These are phyloP conservation scores for Ustanciosporium gigantosporum DNA, from an alignment of 1,284 basidiomycete species.

Conservation along the genomic window DNA sequence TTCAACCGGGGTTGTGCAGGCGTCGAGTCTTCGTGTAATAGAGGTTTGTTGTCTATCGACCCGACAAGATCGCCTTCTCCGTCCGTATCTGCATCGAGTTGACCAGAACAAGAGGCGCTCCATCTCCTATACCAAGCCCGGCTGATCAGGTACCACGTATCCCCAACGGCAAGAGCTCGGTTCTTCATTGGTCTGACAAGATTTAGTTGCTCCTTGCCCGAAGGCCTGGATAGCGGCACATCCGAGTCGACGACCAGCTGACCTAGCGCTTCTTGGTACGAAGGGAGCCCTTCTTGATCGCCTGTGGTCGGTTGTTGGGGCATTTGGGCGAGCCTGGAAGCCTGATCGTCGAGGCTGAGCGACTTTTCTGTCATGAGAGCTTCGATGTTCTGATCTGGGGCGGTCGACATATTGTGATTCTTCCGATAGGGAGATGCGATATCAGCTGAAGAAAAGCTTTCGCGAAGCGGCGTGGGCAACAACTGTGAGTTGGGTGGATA, in stretches of 20 bases:
- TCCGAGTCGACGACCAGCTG: not conserved
- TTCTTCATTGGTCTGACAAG: conserved; percentile 34
- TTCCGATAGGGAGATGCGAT: not conserved
- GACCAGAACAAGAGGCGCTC: conserved; percentile 71
- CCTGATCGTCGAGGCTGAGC: conserved; percentile 27
- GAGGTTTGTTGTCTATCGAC: conserved; percentile 72
- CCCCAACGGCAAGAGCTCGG: conserved; percentile 66
- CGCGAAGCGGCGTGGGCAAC: conserved; percentile 28
- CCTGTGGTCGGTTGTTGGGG: not conserved
- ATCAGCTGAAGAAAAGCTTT: conserved; percentile 26
- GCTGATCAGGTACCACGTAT: conserved; percentile 78
- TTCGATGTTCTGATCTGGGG: conserved; percentile 30
- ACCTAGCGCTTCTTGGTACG: conserved; percentile 17
- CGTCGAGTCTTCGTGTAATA: conserved; percentile 65
- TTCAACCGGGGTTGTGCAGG: conserved; percentile 38
- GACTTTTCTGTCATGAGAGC: conserved; percentile 36
- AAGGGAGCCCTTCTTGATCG: conserved; percentile 2
- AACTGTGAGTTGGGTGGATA: not conserved
- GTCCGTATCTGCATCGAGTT: conserved; percentile 70
- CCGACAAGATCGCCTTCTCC: conserved; percentile 70
- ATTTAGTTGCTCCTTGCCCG: conserved; percentile 13
- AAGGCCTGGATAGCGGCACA: not conserved
- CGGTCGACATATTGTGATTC: conserved; percentile 3
- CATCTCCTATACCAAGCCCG: conserved; percentile 75
- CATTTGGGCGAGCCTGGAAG: not conserved